Base-by-base conservation (phyloP, 129 eudicot genomes). In the Helichrysum umbraculigerum region DNA sequence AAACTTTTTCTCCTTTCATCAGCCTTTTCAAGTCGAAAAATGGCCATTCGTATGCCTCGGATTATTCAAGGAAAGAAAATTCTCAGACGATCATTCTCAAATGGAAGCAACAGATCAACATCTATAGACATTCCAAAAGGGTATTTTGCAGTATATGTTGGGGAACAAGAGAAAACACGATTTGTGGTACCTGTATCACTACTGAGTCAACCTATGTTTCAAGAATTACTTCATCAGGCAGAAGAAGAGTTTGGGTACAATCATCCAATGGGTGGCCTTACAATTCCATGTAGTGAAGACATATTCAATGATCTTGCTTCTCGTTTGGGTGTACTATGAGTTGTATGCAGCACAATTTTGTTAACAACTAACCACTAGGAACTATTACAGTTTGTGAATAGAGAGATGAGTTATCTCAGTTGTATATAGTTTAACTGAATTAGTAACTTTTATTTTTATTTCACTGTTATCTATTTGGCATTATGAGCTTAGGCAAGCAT, bases 111-210 rank as follows among this genome's bases (percentile, higher is more conserved):
- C 54, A 47, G 4, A 39, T 6, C 50, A 9, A 9, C 47, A 14
- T 47, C 54, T 14, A 14, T 14, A 4, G 5, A 47, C n/a, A 47
- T 47, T 17, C 54, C 54, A 47, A 47, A 47, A 47, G 54, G 54
- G 5, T 14, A 47, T 47, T 47, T 47, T 47, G 54, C 54, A 0
- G n/a, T 47, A 12, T 85, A 85, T 20, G 86, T 88, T 29, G 92
- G 92, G 20, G 86, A 83, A 41, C 34, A 33, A 16, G 74, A 72
- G 19, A 80, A 74, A 77, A 79, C 54, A 68, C 78, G 92, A 16
- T 82, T 79, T 81, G 76, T 82, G 14, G 69, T 87, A 35, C 89
- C 89, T 79, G 3, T 87, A 71, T 72, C 52, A 14, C 5, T 47
- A 47, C 4, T 47, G 14, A 47, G 54, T 17, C 54, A 47, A 4